Conservation (phyloP, 306 rosid species). For the Vigna mungo region DNA sequence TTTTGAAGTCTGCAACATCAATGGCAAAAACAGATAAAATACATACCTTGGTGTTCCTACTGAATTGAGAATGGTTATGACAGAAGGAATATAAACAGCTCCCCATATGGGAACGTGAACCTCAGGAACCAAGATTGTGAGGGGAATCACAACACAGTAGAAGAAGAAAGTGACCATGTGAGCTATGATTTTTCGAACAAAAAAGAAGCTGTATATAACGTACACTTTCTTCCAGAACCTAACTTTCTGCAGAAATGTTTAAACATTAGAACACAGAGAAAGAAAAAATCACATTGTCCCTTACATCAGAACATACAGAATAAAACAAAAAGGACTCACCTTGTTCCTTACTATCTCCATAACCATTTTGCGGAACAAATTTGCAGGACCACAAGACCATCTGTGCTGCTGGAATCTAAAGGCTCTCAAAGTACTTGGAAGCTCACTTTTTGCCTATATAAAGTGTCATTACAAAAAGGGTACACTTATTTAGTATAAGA, state of each 20-base stretch:
- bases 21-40: neutral
- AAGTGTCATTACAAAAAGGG: neutral
- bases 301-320: neutral
- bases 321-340: slow-evolving; percentile 50
- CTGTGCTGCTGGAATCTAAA: slow-evolving; percentile 98
- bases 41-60: slow-evolving; percentile 97
- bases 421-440: slow-evolving; percentile 98
- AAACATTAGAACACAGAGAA: slow-evolving; percentile 6
- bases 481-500: neutral
- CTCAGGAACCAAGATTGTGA: slow-evolving; percentile 95
- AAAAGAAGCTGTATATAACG: slow-evolving; percentile 96
- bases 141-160: slow-evolving; percentile 93
- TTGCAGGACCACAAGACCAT: slow-evolving; percentile 99
- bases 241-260: slow-evolving; percentile 71
- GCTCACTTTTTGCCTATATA: slow-evolving; percentile 91
- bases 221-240: slow-evolving; percentile 92
- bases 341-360: slow-evolving; percentile 87
- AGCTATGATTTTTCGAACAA: slow-evolving; percentile 93
- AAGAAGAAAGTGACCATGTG: slow-evolving; percentile 95
- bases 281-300: neutral
- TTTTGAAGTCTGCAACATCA: neutral
- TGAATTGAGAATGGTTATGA: slow-evolving; percentile 94
- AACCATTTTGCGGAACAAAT: slow-evolving; percentile 96
- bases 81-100: slow-evolving; percentile 95
- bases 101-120: slow-evolving; percentile 99